Evolutionary conservation across 1,284 basidiomycete species (phyloP), one percentile per base, ranked within the genome.

Genomic region (Stygiomarasmius scandens): DNA sequence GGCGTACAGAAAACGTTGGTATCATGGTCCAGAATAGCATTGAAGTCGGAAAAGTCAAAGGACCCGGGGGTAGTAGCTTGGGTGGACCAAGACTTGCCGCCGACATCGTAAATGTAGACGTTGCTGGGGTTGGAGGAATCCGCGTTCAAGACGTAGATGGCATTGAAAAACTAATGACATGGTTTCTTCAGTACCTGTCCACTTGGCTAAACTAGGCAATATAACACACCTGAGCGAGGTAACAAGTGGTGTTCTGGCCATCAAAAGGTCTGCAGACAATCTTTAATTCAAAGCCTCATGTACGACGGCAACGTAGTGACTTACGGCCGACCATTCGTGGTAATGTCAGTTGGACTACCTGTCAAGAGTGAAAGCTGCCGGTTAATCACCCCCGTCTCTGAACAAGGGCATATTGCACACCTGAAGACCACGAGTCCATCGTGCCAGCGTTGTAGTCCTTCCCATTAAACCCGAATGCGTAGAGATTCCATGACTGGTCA

Each of bases 21-120:
- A 72, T 95, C 93, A 65, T 95, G 93, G 74, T 96, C 93, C 41
- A 95, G 82, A 60, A 95, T 85, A 25, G 89, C 78, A 25, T 74
- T 74, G 64, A 83, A 86, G 29, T 77, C 77, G 1, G 76, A 67
- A 2, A 81, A 77, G 68, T 90, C 82, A 65, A 89, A 85, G 43
- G 66, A 70, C 59, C 80, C 81, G 0, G 77, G 62, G 6, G 73
- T 80, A 20, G 80, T 74, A 11, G 71, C 60, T 65, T 92, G 90
- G 1, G 77, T 85, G 6, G 84, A 78, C 89, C 89, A 92, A 1
- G 85, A 79, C 61, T 84, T 83, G 41, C 76, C 77, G 12, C 74
- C 64, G 1, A 84, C 86, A 61, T 91, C 80, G 69, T 85, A 92
- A 55, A 92, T 87, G 71, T 90, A 81, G 44, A 92, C 73, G 49